phyloP scores from a whole-genome alignment of 371 early-diverging fungal species.

The Mortierella sp. region DNA sequence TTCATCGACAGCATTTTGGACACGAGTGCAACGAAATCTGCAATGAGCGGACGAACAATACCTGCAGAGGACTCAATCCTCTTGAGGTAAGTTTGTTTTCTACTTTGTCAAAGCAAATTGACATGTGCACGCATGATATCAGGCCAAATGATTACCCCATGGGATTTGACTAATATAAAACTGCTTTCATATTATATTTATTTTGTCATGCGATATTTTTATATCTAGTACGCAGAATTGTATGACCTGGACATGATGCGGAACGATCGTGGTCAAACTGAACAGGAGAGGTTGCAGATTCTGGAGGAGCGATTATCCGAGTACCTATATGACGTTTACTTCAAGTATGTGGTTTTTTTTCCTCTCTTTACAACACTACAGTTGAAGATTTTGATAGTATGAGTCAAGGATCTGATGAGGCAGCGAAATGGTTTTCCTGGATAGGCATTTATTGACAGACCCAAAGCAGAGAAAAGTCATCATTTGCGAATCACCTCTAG shows the following conservation, averaged over 20 bases:
- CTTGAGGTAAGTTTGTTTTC: constrained; percentile 33
- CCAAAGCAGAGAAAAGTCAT: constrained; percentile 90
- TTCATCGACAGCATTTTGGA: constrained; percentile 36
- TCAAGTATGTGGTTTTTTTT: constrained; percentile 45
- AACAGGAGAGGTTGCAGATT: constrained; percentile 36
- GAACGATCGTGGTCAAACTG: constrained; percentile 37
- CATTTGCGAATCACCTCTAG: constrained; percentile 82
- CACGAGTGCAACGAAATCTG: constrained; percentile 50
- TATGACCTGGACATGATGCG: constrained; percentile 68
- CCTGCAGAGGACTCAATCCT: constrained; percentile 36
- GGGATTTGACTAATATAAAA: not conserved
- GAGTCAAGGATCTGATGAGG: not conserved
- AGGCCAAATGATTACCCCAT: not conserved
- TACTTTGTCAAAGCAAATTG: not conserved
- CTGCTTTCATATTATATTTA: no score
- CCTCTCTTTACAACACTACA: not conserved
- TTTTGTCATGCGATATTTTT: constrained; percentile 9
- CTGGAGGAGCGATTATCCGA: constrained; percentile 55
- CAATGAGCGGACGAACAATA: constrained; percentile 27
- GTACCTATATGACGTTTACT: constrained; percentile 55
- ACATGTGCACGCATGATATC: not conserved
- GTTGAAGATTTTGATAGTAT: not conserved
- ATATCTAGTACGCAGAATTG: constrained; percentile 57
- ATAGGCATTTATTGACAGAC: constrained; percentile 82
- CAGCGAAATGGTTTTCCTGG: not conserved